Evolutionary conservation across 78 protist species (phyloP).

Genomic region (Dictyostelium firmibasis): DNA sequence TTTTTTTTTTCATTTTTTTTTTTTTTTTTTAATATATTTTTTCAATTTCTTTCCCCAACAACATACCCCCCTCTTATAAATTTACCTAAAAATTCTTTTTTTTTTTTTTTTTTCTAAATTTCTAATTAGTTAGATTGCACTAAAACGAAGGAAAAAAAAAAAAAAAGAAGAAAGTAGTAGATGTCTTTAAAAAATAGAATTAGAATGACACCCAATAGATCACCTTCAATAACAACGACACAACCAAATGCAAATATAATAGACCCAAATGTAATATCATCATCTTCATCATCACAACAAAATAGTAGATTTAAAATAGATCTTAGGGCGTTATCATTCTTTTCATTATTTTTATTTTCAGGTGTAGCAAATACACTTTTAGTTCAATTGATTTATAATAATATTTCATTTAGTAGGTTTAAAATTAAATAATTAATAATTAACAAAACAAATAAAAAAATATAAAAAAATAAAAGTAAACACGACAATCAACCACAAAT

Average conservation of each 20-base stretch:
- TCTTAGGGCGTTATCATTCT: neutral
- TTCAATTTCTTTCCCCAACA: neutral
- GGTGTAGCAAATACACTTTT: conserved; percentile 47
- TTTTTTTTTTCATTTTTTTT: no score
- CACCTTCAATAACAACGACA: neutral
- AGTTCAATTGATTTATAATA: conserved; percentile 61
- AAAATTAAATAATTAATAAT: neutral
- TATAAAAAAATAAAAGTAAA: no score
- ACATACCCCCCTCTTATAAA: no score
- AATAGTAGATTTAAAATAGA: neutral
- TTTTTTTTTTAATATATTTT: no score
- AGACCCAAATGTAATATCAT: neutral
- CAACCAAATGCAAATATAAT: neutral
- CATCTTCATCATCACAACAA: neutral
- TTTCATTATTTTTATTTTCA: conserved; percentile 17
- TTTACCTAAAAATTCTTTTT: neutral
- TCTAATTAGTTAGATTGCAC: no score
- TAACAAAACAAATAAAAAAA: no score
- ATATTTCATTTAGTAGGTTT: conserved; percentile 37
- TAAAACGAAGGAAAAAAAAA: no score
- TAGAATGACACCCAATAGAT: neutral
- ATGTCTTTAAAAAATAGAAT: neutral
- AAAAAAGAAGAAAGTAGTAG: neutral
- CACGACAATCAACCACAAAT: no score
- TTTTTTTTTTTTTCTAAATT: neutral